A percentile compares a stretch with the other conserved stretches of the same genome.
phyloP scores from a whole-genome alignment of 2,329 filamentous ascomycete genomes.

The Fusarium circinatum region DNA sequence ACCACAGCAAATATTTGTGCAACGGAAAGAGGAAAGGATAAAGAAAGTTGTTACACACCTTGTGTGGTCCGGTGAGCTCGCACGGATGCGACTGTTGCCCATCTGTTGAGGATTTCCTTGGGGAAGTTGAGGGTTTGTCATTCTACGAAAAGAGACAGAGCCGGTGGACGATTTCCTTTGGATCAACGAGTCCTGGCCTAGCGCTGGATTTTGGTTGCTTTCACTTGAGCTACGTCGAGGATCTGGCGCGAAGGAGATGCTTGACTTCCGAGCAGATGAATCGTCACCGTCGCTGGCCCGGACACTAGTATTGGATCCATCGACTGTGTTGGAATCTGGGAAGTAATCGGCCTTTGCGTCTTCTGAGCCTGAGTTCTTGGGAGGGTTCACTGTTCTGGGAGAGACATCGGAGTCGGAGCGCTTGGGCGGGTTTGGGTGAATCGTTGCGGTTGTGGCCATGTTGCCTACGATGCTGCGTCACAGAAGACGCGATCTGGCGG shows the following conservation, averaged over 20 bases:
- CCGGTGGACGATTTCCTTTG: slow-evolving; percentile 58
- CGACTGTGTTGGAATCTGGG: slow-evolving; percentile 36
- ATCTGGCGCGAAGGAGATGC: slow-evolving; percentile 50
- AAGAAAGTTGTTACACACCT: slow-evolving; percentile 52
- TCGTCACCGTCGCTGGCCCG: slow-evolving; percentile 47
- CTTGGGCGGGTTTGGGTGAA: slow-evolving; percentile 39
- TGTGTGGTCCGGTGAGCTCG: slow-evolving; percentile 59
- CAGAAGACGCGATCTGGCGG: slow-evolving; percentile 1
- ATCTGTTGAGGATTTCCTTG: slow-evolving; percentile 60
- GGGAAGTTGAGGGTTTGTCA: slow-evolving; percentile 57
- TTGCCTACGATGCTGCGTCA: slow-evolving; percentile 10
- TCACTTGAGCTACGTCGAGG: slow-evolving; percentile 44
- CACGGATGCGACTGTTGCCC: slow-evolving; percentile 54
- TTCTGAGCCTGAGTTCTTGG: slow-evolving; percentile 21
- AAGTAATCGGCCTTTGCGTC: slow-evolving; percentile 41
- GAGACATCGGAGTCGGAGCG: slow-evolving; percentile 58
- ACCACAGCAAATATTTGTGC: neutral
- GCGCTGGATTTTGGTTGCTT: slow-evolving; percentile 42
- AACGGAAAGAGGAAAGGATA: neutral
- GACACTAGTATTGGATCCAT: slow-evolving; percentile 40
- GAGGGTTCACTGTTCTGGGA: slow-evolving; percentile 49
- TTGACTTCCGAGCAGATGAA: slow-evolving; percentile 47
- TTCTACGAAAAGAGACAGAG: slow-evolving; percentile 60
- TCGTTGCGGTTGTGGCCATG: slow-evolving; percentile 39
- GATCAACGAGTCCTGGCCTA: slow-evolving; percentile 32